These are phyloP conservation scores for Penicillium coffeae DNA, from an alignment of 495 filamentous ascomycete species.

Conservation along the genomic window DNA sequence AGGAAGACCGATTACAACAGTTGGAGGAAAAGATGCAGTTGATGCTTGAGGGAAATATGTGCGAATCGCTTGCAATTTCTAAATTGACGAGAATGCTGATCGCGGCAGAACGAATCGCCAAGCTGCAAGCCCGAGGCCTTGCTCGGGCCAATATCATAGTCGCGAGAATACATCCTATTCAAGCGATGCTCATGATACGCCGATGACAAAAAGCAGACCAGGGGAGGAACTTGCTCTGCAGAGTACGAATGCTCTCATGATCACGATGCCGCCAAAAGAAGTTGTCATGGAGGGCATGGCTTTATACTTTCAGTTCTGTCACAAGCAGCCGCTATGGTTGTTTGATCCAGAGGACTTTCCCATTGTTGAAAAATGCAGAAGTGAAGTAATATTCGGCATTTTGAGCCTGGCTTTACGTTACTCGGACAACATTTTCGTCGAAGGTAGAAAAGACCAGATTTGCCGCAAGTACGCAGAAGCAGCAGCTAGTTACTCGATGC, in stretches of 20 bases:
- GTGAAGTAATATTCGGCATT: conserved; percentile 38
- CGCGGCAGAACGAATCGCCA: conserved; percentile 10
- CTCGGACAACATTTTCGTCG: conserved; percentile 14
- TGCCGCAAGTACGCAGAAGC: conserved; percentile 32
- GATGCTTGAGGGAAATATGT: conserved; percentile 33
- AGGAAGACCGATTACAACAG: conserved; percentile 40
- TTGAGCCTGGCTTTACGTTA: conserved; percentile 36
- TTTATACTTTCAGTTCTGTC: conserved; percentile 41
- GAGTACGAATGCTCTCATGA: conserved; percentile 14
- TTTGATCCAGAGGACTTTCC: conserved; percentile 36
- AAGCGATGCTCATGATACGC: not conserved
- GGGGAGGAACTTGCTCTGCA: conserved; percentile 10
- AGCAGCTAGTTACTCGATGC: conserved; percentile 34
- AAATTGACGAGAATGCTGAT: conserved; percentile 6
- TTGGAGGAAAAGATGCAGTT: conserved; percentile 42
- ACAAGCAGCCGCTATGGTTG: conserved; percentile 44
- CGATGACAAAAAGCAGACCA: not conserved
- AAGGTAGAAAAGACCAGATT: conserved; percentile 22
- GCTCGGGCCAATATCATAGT: not conserved
- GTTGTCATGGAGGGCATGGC: conserved; percentile 25
- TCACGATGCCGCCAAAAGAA: conserved; percentile 19
- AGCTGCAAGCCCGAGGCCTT: conserved; percentile 9
- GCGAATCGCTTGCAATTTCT: not conserved
- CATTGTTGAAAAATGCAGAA: conserved; percentile 16
- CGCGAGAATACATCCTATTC: conserved; percentile 8